Evolutionary conservation across 768 basidiomycete species (phyloP), one percentile per base, ranked within the genome.

Genomic region (Pisolithus tinctorius): DNA sequence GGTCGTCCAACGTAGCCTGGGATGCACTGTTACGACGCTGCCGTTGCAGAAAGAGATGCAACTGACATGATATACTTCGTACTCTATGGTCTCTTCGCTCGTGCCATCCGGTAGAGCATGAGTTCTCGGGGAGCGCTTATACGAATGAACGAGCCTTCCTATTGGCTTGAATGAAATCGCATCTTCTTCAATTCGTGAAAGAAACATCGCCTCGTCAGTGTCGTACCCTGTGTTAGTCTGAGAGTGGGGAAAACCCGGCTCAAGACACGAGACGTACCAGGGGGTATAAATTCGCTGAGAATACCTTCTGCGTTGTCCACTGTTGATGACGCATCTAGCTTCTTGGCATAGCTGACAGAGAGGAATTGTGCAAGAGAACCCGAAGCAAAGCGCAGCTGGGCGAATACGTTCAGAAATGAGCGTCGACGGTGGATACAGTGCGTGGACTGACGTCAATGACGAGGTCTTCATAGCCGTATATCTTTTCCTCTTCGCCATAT

Each of bases 401-500:
- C 37, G 42, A 25, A 38, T 10, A 3, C 5, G 45, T 41, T 48
- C 46, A 59, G 26, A 59, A 47, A 37, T 11, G 40, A 4, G 9
- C 23, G 31, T 30, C 47, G 6, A 39, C 25, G 13, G 49, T 26
- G 47, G 27, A 46, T 16, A 27, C 34, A 47, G n/a, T 11, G 13
- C 42, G 36, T 16, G 13, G 44, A 69, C 83, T 55, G 63, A 96
- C 93, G 63, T 95, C 82, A 59, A 98, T 85, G 26, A 77, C 65
- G 31, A 99, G 76, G 61, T 85, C 85, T 55, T 82, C 78, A 70
- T 96, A 98, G 2, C 95, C 95, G 65, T 95, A 97, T 50, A 98
- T 86, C 71, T 85, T 93, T 71, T 99, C 93, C 48, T 95, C 88
- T 60, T 97, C 92, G 48, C 95, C 95, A 63, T 84, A 97, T 61